Percentiles rank a stretch among this genome's conserved stretches.
Evolutionary conservation across 768 basidiomycete genomes (phyloP).

Genomic region (Psilocybe tampanensis): DNA sequence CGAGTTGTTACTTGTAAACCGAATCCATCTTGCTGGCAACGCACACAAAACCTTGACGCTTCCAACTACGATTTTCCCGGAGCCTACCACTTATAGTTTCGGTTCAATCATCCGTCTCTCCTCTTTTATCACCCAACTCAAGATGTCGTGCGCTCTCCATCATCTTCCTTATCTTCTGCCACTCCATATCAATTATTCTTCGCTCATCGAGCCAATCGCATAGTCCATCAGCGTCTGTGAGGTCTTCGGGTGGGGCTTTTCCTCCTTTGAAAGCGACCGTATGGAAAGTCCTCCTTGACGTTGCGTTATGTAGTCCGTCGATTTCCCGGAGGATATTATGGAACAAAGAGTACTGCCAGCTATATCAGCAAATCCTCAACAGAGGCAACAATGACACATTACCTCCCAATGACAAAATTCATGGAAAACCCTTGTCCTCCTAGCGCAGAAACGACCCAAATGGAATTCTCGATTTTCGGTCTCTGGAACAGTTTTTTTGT

Average conservation of each 20-base stretch:
- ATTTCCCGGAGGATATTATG: constrained; percentile 59
- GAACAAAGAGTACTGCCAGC: constrained; percentile 66
- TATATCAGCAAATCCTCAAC: constrained; percentile 6
- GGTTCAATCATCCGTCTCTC: constrained; percentile 31
- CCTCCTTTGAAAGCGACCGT: constrained; percentile 59
- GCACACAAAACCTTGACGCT: not conserved
- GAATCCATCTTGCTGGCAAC: not conserved
- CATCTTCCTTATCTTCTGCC: constrained; percentile 69
- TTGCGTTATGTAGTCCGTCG: constrained; percentile 45
- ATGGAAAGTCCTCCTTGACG: constrained; percentile 49
- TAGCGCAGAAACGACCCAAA: constrained; percentile 82
- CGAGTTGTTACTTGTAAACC: not conserved
- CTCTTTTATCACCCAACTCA: constrained; percentile 50
- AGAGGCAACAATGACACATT: constrained; percentile 21
- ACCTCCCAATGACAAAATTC: constrained; percentile 86
- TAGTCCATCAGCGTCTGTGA: constrained; percentile 73
- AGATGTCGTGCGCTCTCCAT: constrained; percentile 75
- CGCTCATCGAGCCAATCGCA: constrained; percentile 82
- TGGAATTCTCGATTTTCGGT: constrained; percentile 45
- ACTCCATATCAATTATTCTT: constrained; percentile 65
- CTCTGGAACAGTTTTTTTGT: constrained; percentile 1
- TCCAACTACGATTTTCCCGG: not conserved
- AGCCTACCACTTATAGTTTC: not conserved
- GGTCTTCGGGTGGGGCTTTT: constrained; percentile 62
- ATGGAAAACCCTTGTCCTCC: constrained; percentile 68